Conservation (phyloP, 352 stramenopile genomes). For the Pythium periplocum region DNA sequence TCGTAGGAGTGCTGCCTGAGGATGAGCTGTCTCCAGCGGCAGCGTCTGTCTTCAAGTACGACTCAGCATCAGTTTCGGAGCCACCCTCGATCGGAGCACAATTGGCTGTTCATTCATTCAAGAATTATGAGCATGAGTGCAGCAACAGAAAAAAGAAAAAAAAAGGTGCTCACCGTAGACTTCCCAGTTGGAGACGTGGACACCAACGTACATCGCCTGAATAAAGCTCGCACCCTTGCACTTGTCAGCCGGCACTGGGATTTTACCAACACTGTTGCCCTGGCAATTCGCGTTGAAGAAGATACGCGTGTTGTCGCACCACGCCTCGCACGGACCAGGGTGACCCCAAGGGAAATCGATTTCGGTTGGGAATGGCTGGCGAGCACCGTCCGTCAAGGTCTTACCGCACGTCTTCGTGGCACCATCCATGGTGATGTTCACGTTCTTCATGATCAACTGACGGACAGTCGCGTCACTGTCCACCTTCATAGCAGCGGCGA, state of each 20-base stretch:
- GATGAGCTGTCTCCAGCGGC: too few species aligned
- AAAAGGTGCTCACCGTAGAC: constrained; percentile 9
- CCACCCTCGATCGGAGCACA: constrained; percentile 4
- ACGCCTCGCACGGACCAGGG: constrained; percentile 15
- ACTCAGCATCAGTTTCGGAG: too few species aligned
- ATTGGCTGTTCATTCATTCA: constrained; percentile 3
- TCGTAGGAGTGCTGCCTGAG: too few species aligned
- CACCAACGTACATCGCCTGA: constrained; percentile 13
- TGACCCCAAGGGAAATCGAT: constrained; percentile 15
- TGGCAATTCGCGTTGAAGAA: constrained; percentile 12
- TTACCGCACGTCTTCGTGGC: constrained; percentile 13
- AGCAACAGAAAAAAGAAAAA: not conserved
- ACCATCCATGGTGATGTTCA: constrained; percentile 3
- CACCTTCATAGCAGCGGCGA: constrained; percentile 1
- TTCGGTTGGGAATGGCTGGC: constrained; percentile 2
- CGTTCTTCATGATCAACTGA: constrained; percentile 9
- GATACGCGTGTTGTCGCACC: constrained; percentile 14
- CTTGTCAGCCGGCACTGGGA: constrained; percentile 9
- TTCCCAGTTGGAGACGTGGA: constrained; percentile 11
- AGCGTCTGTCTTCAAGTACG: too few species aligned
- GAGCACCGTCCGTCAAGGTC: constrained; percentile 4
- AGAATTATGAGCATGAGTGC: too few species aligned
- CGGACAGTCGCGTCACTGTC: not conserved
- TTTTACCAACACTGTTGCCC: constrained; percentile 11
- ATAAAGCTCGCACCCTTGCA: constrained; percentile 8